A percentile compares a stretch with the other conserved stretches of the same genome.
Evolutionary conservation across 805 yeast genomes (phyloP).

Genomic region (Metschnikowia dekortorum): DNA sequence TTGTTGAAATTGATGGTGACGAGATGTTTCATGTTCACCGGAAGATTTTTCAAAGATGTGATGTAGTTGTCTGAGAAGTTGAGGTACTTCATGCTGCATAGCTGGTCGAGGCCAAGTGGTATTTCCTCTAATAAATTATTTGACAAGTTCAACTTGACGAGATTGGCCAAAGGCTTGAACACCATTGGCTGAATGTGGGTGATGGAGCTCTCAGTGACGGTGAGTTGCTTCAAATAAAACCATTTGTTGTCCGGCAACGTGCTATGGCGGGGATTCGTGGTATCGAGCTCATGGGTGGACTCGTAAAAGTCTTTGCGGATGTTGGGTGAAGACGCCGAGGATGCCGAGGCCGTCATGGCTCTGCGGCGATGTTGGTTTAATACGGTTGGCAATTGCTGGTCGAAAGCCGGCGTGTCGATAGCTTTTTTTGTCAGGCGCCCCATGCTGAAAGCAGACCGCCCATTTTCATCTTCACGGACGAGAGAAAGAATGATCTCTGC

Average conservation of each 20-base stretch:
- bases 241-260: constrained; percentile 34
- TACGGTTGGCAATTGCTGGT: not conserved
- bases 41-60: constrained; percentile 30
- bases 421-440: constrained; percentile 20
- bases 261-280: constrained; percentile 15
- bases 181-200: constrained; percentile 30
- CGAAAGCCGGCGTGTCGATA: constrained; percentile 3
- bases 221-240: constrained; percentile 39
- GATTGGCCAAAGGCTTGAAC: constrained; percentile 36
- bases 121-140: constrained; percentile 45
- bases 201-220: constrained; percentile 38
- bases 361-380: constrained; percentile 7
- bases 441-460: constrained; percentile 30
- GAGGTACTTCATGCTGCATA: constrained; percentile 44
- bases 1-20: constrained; percentile 49
- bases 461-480: constrained; percentile 50
- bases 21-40: constrained; percentile 30
- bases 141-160: constrained; percentile 52
- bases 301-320: constrained; percentile 7
- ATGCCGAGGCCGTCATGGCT: constrained; percentile 13
- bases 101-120: constrained; percentile 51
- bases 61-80: constrained; percentile 42
- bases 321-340: constrained; percentile 2
- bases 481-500: constrained; percentile 49
- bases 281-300: not conserved